Conservation (phyloP, 306 rosid genomes). For the Cucurbita argyrosperma region DNA sequence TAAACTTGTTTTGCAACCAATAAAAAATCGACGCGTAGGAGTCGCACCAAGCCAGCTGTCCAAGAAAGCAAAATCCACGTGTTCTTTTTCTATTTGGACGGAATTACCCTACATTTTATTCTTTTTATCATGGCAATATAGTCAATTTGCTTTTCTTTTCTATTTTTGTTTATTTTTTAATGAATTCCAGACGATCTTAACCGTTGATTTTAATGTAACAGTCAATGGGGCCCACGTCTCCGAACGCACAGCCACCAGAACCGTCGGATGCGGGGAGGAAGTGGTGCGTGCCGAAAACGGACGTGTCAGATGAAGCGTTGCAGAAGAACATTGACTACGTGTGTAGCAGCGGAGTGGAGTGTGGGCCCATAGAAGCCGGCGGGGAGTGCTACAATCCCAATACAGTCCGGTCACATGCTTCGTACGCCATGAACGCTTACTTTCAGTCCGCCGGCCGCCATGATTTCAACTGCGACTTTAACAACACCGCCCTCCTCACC, state of each 20-base stretch:
- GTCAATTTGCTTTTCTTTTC: too few relatives aligned
- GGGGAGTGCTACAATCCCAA: slow-evolving; percentile 40
- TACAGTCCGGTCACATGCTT: slow-evolving; percentile 32
- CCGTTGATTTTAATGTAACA: neutral
- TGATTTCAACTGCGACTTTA: slow-evolving; percentile 41
- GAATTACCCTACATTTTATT: neutral
- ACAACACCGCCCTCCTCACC: slow-evolving; percentile 40
- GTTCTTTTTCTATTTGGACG: neutral
- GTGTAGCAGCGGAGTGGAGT: slow-evolving; percentile 33
- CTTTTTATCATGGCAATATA: too few relatives aligned
- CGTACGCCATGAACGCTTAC: slow-evolving; percentile 44
- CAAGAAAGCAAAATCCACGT: neutral
- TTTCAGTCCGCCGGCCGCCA: slow-evolving; percentile 39
- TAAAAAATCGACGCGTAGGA: neutral
- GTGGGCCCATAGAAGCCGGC: slow-evolving; percentile 25
- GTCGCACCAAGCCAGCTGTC: neutral
- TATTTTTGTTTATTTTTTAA: too few relatives aligned
- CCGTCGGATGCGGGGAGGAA: neutral
- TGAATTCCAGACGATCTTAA: too few relatives aligned
- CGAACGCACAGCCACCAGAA: neutral
- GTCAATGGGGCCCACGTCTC: neutral
- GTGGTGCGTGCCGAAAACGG: slow-evolving; percentile 33
- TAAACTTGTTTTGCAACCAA: neutral
- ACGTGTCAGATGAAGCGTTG: slow-evolving; percentile 17
- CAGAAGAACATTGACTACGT: slow-evolving; percentile 40